Percentiles rank a stretch among this genome's conserved stretches.
Evolutionary conservation across 2,329 filamentous ascomycete genomes (phyloP).

Genomic region (Neofusicoccum kwambonambiense): DNA sequence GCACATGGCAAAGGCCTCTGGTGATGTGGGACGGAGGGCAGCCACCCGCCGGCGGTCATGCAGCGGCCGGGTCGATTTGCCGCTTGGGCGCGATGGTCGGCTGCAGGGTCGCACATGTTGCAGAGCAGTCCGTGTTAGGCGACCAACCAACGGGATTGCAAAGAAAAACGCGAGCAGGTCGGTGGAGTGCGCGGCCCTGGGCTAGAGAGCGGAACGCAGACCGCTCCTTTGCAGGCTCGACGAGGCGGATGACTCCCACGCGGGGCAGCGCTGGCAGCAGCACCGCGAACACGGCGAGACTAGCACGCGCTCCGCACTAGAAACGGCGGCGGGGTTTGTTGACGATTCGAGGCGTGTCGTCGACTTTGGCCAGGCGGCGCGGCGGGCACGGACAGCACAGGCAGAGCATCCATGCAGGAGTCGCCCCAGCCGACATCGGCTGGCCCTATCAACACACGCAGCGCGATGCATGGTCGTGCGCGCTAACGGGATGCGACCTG

Average conservation of each 20-base stretch:
- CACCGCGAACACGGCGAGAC: background rate
- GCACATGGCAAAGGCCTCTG: slow-evolving; percentile 10
- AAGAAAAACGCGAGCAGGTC: background rate
- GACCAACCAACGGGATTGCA: slow-evolving; percentile 1
- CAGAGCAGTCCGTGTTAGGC: slow-evolving; percentile 7
- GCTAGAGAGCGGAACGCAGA: background rate
- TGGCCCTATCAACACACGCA: slow-evolving; percentile 13
- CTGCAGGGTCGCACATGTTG: slow-evolving; percentile 5
- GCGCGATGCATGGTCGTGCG: background rate
- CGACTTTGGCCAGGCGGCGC: background rate
- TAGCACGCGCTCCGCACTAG: background rate
- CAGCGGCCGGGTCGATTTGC: slow-evolving; percentile 6
- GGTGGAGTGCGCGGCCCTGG: slow-evolving; percentile 3
- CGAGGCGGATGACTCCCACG: background rate
- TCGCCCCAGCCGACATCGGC: slow-evolving; percentile 16
- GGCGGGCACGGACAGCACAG: background rate
- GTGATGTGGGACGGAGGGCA: slow-evolving; percentile 3
- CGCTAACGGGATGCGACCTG: slow-evolving; percentile 14
- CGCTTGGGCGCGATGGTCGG: background rate
- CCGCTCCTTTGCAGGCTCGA: background rate
- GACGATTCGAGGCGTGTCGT: background rate
- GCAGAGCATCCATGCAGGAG: slow-evolving; percentile 10
- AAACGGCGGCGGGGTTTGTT: background rate
- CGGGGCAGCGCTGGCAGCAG: background rate
- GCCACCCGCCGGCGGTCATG: background rate